A percentile compares a stretch with the other conserved stretches of the same genome.
These are phyloP conservation scores for Acanthamoeba sp. DNA, from an alignment of 208 protist genomes.

Conservation along the genomic window DNA sequence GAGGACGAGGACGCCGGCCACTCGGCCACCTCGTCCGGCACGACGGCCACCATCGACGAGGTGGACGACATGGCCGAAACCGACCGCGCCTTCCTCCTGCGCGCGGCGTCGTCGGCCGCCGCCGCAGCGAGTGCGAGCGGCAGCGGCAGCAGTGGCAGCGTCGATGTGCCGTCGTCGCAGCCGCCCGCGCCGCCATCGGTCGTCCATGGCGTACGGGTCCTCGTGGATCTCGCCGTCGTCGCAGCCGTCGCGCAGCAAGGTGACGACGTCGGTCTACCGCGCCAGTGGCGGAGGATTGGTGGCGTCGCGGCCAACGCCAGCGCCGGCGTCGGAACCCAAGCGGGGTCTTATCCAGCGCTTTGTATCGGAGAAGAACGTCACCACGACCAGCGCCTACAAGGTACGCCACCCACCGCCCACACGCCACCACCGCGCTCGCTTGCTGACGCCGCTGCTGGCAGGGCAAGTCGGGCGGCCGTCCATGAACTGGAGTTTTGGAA, in stretches of 20 bases:
- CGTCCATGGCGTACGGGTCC: not conserved
- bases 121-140: not conserved
- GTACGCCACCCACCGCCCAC: not conserved
- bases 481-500: too few species aligned
- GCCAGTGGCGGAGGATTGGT: too few species aligned
- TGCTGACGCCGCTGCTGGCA: too few species aligned
- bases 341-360: conserved; percentile 24
- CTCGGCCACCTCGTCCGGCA: not conserved
- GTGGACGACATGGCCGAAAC: conserved; percentile 22
- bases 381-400: not conserved
- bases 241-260: not conserved
- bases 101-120: not conserved
- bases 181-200: not conserved
- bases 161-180: not conserved
- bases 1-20: not conserved
- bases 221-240: not conserved
- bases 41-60: not conserved
- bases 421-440: too few species aligned
- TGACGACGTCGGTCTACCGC: not conserved
- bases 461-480: too few species aligned
- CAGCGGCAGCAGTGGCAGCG: not conserved
- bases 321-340: not conserved
- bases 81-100: not conserved
- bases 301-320: not conserved
- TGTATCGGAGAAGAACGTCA: conserved; percentile 5